Base-by-base conservation (phyloP, 176 grass and related monocot species). In the Avena sativa region DNA sequence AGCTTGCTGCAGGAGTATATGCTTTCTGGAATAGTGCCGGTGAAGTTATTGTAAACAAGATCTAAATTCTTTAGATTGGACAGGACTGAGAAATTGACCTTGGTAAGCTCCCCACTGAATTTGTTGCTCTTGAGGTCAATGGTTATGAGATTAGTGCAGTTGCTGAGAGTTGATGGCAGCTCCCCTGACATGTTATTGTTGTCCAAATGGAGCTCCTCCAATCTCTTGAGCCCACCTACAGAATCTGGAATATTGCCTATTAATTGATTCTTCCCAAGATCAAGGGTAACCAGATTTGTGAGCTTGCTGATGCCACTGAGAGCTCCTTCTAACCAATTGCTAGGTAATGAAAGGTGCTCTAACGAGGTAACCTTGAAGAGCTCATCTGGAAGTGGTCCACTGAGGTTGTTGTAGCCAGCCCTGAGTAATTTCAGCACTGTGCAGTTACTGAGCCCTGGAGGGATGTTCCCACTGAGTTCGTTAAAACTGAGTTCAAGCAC, bases 401-500 rank as follows among this genome's bases (percentile, higher is more conserved):
- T 67, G 19, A 91, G 82, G 4, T 78, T 74, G 65, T 93, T 93
- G 26, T 67, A 9, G 23, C 91, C 84, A 48, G 32, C 76, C 13
- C 30, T 59, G 38, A 93, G 72, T 10, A 59, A 40, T 49, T 50
- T 71, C 9, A 93, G 6, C 8, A 1, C 15, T 14, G 87, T 82
- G 46, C 91, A 93, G 59, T 85, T 88, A 34, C 78, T 4, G 0
- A 93, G 5, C 38, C 26, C 85, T 20, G 23, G n/a, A n/a, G 81
- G 85, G 17, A 93, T 78, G 7, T 19, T 81, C 44, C 91, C 88
- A 55, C 63, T 71, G 4, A 93, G 50, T 5, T 88, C 6, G 23
- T 93, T 93, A 56, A 86, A 79, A 19, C 81, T 79, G 73, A 93
- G 85, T 12, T 91, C 91, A 17, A 93, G 53, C 21, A 86, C 26